Conservation (phyloP, 805 yeast species). For the Candida hungchunana region DNA sequence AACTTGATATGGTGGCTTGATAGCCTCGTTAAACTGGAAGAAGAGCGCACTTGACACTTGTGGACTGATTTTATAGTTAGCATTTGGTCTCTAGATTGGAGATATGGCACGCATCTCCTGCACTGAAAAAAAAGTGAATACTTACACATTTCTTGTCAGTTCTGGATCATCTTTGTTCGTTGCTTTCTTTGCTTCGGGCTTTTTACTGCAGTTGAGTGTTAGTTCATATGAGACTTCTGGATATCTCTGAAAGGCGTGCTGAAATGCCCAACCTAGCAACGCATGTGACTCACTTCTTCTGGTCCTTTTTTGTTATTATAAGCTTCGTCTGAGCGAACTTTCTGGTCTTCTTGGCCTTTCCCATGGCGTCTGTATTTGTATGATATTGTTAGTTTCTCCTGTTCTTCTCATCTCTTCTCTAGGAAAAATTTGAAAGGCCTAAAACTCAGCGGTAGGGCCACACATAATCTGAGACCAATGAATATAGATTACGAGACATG, state of each 20-base stretch:
- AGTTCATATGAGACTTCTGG: neutral
- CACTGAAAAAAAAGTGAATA: neutral
- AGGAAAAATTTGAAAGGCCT: no score
- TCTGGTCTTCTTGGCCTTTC: slow-evolving; percentile 94
- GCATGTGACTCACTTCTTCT: slow-evolving; percentile 40
- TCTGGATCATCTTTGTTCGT: slow-evolving; percentile 65
- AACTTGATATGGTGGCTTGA: slow-evolving; percentile 97
- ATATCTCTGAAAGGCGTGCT: neutral
- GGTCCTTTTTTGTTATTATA: slow-evolving; percentile 69
- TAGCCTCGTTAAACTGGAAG: slow-evolving; percentile 89
- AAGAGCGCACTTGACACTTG: slow-evolving; percentile 95
- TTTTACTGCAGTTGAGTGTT: slow-evolving; percentile 28
- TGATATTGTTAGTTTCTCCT: no score
- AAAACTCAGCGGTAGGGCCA: no score
- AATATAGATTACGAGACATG: no score
- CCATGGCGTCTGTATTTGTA: no score
- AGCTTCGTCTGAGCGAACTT: slow-evolving; percentile 93
- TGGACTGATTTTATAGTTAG: slow-evolving; percentile 38
- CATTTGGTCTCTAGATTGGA: neutral
- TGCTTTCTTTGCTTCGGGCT: slow-evolving; percentile 38
- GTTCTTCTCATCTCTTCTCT: no score
- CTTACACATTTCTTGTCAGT: slow-evolving; percentile 50
- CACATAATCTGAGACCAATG: no score
- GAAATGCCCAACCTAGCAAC: neutral
- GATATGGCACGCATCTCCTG: neutral